These are phyloP conservation scores for Apiosordaria backusii DNA, from an alignment of 495 filamentous ascomycete genomes.

Conservation along the genomic window DNA sequence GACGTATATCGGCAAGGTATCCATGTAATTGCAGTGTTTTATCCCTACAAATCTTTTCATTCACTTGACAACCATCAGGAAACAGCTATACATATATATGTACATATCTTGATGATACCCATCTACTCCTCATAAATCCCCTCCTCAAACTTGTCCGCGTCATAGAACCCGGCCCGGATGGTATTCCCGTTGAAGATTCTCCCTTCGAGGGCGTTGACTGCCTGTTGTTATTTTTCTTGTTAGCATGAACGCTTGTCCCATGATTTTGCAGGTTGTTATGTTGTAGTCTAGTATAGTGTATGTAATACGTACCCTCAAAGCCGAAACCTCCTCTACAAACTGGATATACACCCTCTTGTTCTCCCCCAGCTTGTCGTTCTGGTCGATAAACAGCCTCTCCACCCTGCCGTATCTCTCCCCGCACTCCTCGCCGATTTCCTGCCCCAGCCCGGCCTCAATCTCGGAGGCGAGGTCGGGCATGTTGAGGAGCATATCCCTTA, in stretches of 20 bases:
- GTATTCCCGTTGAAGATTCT: conserved; percentile 81
- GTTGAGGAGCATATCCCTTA: conserved; percentile 77
- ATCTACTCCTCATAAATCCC: conserved; percentile 53
- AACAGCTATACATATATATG: background rate
- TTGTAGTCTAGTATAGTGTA: no score
- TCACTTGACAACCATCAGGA: background rate
- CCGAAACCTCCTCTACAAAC: conserved; percentile 77
- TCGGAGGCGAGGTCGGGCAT: conserved; percentile 65
- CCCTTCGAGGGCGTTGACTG: conserved; percentile 81
- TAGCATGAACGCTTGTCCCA: background rate
- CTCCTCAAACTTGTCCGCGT: conserved; percentile 73
- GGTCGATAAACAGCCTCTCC: conserved; percentile 73
- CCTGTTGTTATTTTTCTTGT: conserved; percentile 45
- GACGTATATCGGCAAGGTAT: no score
- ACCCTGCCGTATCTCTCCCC: conserved; percentile 84
- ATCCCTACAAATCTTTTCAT: background rate
- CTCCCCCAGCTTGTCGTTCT: conserved; percentile 29
- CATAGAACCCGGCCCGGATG: conserved; percentile 74
- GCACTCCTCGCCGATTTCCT: conserved; percentile 94
- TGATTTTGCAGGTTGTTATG: no score
- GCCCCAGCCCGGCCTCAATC: conserved; percentile 68
- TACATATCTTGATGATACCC: background rate
- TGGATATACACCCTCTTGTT: conserved; percentile 75
- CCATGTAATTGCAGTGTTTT: no score
- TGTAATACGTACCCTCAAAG: conserved; percentile 62